Evolutionary conservation across 441 rosid species (phyloP).

Genomic region (Pelargonium fulgidum): DNA sequence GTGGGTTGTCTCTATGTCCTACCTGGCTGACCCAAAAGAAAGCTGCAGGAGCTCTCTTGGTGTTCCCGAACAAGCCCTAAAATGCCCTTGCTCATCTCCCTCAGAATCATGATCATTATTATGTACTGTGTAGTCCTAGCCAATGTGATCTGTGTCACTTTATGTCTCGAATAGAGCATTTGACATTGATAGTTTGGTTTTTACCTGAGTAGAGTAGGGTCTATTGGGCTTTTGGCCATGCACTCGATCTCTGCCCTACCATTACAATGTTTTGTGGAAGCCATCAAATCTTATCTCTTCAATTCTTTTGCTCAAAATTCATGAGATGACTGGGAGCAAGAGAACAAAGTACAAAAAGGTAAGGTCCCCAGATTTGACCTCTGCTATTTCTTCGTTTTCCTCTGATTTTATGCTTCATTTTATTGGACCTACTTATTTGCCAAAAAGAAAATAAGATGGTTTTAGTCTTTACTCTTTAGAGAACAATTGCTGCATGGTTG

Average conservation of each 20-base stretch:
- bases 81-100: neutral
- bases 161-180: neutral
- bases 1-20: too few relatives aligned
- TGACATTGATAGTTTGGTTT: conserved; percentile 4
- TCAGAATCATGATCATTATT: conserved; percentile 7
- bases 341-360: neutral
- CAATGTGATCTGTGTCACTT: neutral
- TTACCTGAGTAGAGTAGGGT: neutral
- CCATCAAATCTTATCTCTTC: conserved; percentile 8
- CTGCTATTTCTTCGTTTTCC: neutral
- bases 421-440: neutral
- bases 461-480: neutral
- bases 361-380: neutral
- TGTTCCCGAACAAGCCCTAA: neutral
- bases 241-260: conserved; percentile 2
- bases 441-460: neutral
- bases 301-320: neutral
- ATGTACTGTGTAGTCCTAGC: neutral
- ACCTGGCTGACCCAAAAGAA: too few relatives aligned
- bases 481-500: neutral
- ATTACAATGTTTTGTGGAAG: neutral
- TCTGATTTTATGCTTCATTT: neutral
- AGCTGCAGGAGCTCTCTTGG: too few relatives aligned
- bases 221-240: neutral
- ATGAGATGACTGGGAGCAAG: neutral